Evolutionary conservation across 176 grass and related monocot species (phyloP), one percentile per base, ranked within the genome.

Genomic region (Oryza coarctata): DNA sequence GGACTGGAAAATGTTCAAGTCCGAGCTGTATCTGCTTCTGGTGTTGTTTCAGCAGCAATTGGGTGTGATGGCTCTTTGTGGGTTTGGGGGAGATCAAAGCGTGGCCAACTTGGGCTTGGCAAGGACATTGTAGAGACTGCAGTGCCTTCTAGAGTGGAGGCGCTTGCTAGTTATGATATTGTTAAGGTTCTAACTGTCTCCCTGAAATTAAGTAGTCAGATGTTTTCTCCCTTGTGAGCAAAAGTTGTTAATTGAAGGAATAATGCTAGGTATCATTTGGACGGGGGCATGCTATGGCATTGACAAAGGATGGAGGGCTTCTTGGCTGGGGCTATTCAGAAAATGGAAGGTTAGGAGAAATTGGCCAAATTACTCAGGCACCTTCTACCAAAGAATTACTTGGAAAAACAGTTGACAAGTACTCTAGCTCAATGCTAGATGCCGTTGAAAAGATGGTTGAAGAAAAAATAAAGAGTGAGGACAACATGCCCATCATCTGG

Each of bases 271-370:
- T 94, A 73, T 94, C 84, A 72, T 93, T 94, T 88, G 92, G 92
- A 79, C 94, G 92, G 95, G 95, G 95, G 7, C 92, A 94, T 86
- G 86, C 92, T 73, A 84, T 94, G 78, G 95, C 90, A 65, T 76
- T 93, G 79, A 93, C 90, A 38, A 85, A 87, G 66, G 84, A 94
- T 65, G 92, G 95, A 55, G 86, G 85, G 15, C 57, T 98, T 66
- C 91, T 98, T 85, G 92, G 95, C 83, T 94, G 92, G 95, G 92
- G 95, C 17, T 98, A 93, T 77, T 86, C 92, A 32, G 92, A 91
- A 45, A 89, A 87, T 82, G 95, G 95, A 83, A 92, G 92, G 69
- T 90, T 98, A 77, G 95, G 95, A 79, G 57, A 94, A 86, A 94
- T 92, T 60, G 90, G 78, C 15, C 83, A 85, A 63, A 88, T 65